Evolutionary conservation across 2,329 filamentous ascomycete species (phyloP).

Genomic region (Paecilomyces dactylethromorphus): DNA sequence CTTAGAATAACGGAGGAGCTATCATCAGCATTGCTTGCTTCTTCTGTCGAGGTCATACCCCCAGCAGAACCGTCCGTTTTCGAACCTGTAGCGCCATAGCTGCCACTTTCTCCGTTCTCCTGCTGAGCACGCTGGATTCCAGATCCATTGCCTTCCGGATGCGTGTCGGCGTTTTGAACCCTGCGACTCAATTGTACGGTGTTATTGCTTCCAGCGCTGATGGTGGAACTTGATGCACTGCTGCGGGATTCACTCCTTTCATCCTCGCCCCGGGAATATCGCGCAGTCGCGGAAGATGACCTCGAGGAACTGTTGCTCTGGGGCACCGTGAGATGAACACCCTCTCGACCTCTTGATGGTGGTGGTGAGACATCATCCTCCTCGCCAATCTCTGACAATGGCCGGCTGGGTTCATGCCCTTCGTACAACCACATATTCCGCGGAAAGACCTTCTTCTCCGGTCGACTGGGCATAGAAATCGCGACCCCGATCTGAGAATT

Average conservation of each 20-base stretch:
- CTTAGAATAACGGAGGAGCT: constrained; percentile 71
- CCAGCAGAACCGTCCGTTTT: constrained; percentile 14
- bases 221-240: constrained; percentile 32
- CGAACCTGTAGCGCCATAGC: constrained; percentile 10
- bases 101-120: constrained; percentile 1
- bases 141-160: constrained; percentile 1
- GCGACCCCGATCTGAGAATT: constrained; percentile 3
- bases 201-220: constrained; percentile 18
- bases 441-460: constrained; percentile 24
- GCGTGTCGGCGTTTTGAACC: constrained; percentile 2
- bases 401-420: constrained; percentile 31
- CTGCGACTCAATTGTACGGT: constrained; percentile 8
- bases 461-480: constrained; percentile 8
- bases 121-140: not conserved
- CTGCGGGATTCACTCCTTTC: constrained; percentile 30
- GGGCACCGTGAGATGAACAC: not conserved
- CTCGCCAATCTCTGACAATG: constrained; percentile 41
- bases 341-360: constrained; percentile 9
- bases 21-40: constrained; percentile 48
- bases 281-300: not conserved
- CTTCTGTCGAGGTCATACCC: constrained; percentile 32
- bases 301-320: not conserved
- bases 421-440: constrained; percentile 29
- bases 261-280: constrained; percentile 17
- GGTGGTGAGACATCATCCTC: constrained; percentile 33